A percentile compares a stretch with the other conserved stretches of the same genome.
These are phyloP conservation scores for Polygonum maritimum DNA, from an alignment of 148 eudicot genomes.

Conservation along the genomic window DNA sequence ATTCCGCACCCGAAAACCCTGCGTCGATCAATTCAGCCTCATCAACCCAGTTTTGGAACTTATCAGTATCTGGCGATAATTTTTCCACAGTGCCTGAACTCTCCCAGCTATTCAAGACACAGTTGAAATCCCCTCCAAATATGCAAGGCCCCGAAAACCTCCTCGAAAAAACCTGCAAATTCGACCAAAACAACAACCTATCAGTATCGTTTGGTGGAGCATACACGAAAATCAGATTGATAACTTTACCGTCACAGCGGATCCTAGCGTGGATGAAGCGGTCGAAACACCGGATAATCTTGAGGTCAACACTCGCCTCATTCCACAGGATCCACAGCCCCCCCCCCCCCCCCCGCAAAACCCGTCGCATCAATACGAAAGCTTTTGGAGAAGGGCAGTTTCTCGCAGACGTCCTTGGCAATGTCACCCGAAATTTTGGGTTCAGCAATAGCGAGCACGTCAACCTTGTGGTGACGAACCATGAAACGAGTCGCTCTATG, in stretches of 20 bases:
- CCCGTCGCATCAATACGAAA: background rate
- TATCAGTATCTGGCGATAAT: background rate
- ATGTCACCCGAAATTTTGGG: background rate
- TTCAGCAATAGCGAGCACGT: background rate
- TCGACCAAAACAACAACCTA: background rate
- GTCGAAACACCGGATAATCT: background rate
- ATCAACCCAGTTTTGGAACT: background rate
- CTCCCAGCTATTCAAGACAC: background rate
- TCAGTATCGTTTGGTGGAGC: background rate
- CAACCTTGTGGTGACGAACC: background rate
- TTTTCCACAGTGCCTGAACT: background rate
- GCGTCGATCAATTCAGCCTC: background rate
- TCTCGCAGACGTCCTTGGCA: background rate
- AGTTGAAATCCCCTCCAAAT: background rate
- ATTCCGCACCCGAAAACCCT: background rate
- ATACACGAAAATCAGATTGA: no score
- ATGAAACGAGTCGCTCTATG: background rate
- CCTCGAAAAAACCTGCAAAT: background rate
- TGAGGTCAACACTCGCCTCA: background rate
- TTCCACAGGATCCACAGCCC: background rate
- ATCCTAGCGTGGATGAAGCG: background rate
- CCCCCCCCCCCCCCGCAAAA: background rate
- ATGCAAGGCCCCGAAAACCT: background rate
- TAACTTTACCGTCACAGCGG: background rate
- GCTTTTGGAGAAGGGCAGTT: background rate